Conservation (phyloP, 2,329 filamentous ascomycete species). For the Myriosclerotinia curreyana region DNA sequence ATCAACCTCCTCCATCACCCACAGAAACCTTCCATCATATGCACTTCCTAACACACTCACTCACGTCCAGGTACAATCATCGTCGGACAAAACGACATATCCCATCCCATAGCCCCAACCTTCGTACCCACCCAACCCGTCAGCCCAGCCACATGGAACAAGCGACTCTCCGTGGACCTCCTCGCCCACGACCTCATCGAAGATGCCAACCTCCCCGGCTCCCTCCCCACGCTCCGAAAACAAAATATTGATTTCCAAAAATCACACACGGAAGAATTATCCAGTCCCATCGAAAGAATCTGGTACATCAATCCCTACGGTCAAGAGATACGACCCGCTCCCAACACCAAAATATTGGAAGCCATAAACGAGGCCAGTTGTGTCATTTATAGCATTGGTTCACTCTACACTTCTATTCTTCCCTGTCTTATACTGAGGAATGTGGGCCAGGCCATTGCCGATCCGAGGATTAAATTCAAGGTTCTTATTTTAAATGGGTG, state of each 20-base stretch:
- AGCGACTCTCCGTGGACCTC: slow-evolving; percentile 41
- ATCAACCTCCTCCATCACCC: too few relatives aligned
- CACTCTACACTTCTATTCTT: slow-evolving; percentile 83
- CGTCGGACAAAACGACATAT: slow-evolving; percentile 89
- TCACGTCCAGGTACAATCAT: slow-evolving; percentile 46
- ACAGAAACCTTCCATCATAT: neutral
- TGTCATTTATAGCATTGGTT: slow-evolving; percentile 91
- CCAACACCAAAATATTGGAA: slow-evolving; percentile 76
- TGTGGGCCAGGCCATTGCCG: slow-evolving; percentile 63
- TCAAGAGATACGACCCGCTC: slow-evolving; percentile 84
- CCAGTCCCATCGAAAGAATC: slow-evolving; percentile 72
- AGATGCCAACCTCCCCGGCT: slow-evolving; percentile 78
- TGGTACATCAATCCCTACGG: slow-evolving; percentile 99
- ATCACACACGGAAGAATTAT: slow-evolving; percentile 67
- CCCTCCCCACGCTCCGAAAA: slow-evolving; percentile 72
- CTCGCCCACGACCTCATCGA: slow-evolving; percentile 65
- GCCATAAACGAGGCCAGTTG: slow-evolving; percentile 63
- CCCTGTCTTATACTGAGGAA: slow-evolving; percentile 77
- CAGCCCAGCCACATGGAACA: slow-evolving; percentile 25
- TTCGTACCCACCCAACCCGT: slow-evolving; percentile 23
- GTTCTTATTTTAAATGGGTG: slow-evolving; percentile 75
- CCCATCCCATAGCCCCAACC: slow-evolving; percentile 57
- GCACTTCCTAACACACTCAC: neutral
- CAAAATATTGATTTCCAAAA: slow-evolving; percentile 84
- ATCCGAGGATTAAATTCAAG: slow-evolving; percentile 50